A percentile compares a stretch with the other conserved stretches of the same genome.
These are phyloP conservation scores for Lasiosphaeris hirsuta DNA, from an alignment of 495 filamentous ascomycete species.

Conservation along the genomic window DNA sequence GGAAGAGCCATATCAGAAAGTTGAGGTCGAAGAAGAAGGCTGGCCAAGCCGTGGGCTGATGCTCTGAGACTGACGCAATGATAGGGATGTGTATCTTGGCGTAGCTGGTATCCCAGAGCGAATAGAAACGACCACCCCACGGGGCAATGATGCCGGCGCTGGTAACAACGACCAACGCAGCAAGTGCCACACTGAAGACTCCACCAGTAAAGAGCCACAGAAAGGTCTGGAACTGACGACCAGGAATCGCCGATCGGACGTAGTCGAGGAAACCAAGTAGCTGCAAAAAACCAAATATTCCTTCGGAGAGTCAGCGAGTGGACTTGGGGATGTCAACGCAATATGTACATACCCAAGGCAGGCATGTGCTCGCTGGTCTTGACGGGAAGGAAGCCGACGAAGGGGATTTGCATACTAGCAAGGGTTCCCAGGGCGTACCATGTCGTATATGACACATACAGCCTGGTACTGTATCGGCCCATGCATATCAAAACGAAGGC, in stretches of 20 bases:
- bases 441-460: slow-evolving; percentile 95
- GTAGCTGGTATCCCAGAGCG: slow-evolving; percentile 97
- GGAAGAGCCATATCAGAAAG: slow-evolving; percentile 98
- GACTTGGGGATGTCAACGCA: background rate
- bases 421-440: slow-evolving; percentile 97
- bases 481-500: slow-evolving; percentile 94
- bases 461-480: slow-evolving; percentile 88
- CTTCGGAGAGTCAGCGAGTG: slow-evolving; percentile 45
- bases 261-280: slow-evolving; percentile 92
- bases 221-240: slow-evolving; percentile 89
- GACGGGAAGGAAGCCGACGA: slow-evolving; percentile 95
- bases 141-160: slow-evolving; percentile 89
- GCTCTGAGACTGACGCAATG: slow-evolving; percentile 98
- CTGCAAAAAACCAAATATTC: slow-evolving; percentile 94
- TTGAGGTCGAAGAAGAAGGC: slow-evolving; percentile 99
- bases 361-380: slow-evolving; percentile 99
- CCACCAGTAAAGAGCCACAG: slow-evolving; percentile 74
- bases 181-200: slow-evolving; percentile 58
- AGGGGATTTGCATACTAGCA: slow-evolving; percentile 99
- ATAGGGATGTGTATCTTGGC: slow-evolving; percentile 99
- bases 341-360: slow-evolving; percentile 66
- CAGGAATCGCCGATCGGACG: slow-evolving; percentile 77
- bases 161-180: slow-evolving; percentile 74
- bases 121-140: slow-evolving; percentile 99
- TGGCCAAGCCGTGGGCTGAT: slow-evolving; percentile 99